These are phyloP conservation scores for Gossypium herbaceum DNA, from an alignment of 345 rosid genomes.

Conservation along the genomic window DNA sequence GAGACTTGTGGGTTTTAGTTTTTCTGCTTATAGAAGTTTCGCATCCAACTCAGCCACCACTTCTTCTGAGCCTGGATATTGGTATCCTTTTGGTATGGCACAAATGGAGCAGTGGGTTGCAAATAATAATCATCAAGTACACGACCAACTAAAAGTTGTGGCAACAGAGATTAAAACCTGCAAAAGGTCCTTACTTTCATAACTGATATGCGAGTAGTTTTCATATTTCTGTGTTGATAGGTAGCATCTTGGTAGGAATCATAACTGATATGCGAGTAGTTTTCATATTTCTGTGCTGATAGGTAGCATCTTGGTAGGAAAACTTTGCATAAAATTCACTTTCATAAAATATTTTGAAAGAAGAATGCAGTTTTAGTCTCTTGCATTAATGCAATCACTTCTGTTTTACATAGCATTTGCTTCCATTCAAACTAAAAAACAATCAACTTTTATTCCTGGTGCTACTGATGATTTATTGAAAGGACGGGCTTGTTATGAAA, in stretches of 20 bases:
- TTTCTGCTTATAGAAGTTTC: slow-evolving; percentile 39
- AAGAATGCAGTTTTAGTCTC: not conserved
- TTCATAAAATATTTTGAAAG: not conserved
- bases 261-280: not conserved
- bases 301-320: not conserved
- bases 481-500: no score
- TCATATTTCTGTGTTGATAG: not conserved
- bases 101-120: slow-evolving; percentile 80
- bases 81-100: slow-evolving; percentile 62
- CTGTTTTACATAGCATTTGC: slow-evolving; percentile 1
- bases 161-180: slow-evolving; percentile 36
- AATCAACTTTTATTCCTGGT: not conserved
- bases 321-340: not conserved
- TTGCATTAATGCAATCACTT: not conserved
- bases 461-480: not conserved
- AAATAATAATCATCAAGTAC: slow-evolving; percentile 27
- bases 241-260: not conserved
- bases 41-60: slow-evolving; percentile 24
- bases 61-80: slow-evolving; percentile 27
- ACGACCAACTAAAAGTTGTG: slow-evolving; percentile 40
- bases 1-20: slow-evolving; percentile 60
- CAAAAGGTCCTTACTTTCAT: slow-evolving; percentile 19
- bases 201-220: not conserved
- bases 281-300: not conserved
- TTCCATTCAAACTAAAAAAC: not conserved